A percentile compares a stretch with the other conserved stretches of the same genome.
Conservation (phyloP, 768 basidiomycete genomes). For the Sporobolomyces pararoseus region DNA sequence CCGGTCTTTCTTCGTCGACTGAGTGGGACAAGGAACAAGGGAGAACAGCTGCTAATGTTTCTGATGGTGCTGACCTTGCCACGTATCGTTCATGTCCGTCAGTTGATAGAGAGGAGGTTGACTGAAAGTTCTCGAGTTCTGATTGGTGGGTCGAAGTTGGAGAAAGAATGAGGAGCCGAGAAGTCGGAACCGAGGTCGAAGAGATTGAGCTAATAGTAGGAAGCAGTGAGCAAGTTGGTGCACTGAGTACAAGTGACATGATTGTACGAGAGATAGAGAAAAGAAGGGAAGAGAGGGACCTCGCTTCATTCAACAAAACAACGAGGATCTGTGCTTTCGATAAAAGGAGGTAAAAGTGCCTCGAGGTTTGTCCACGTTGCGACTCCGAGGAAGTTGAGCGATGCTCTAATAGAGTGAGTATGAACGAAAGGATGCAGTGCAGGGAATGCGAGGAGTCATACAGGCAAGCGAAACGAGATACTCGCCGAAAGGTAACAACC, state of each 20-base stretch:
- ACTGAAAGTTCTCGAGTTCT: too few relatives aligned
- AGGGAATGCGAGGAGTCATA: background rate
- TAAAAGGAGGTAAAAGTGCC: background rate
- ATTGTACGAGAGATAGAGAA: background rate
- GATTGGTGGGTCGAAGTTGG: too few relatives aligned
- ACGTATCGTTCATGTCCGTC: too few relatives aligned
- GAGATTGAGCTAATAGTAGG: background rate
- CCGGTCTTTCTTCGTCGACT: too few relatives aligned
- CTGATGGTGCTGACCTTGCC: too few relatives aligned
- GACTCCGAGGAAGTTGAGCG: too few relatives aligned
- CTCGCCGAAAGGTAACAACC: conserved; percentile 15
- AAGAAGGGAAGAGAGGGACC: background rate
- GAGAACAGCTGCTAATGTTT: too few relatives aligned
- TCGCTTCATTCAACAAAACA: background rate
- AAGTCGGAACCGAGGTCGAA: too few relatives aligned
- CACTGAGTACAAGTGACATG: background rate
- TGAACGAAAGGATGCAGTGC: background rate
- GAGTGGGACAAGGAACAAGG: too few relatives aligned
- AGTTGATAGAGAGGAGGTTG: too few relatives aligned
- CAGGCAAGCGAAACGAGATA: conserved; percentile 4
- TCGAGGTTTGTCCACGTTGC: too few relatives aligned
- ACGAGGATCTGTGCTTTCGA: background rate
- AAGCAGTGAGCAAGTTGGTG: background rate
- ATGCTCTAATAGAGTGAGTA: background rate
- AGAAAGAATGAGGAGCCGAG: too few relatives aligned